Conservation (phyloP, 2,329 filamentous ascomycete species). For the Fusarium sp. region DNA sequence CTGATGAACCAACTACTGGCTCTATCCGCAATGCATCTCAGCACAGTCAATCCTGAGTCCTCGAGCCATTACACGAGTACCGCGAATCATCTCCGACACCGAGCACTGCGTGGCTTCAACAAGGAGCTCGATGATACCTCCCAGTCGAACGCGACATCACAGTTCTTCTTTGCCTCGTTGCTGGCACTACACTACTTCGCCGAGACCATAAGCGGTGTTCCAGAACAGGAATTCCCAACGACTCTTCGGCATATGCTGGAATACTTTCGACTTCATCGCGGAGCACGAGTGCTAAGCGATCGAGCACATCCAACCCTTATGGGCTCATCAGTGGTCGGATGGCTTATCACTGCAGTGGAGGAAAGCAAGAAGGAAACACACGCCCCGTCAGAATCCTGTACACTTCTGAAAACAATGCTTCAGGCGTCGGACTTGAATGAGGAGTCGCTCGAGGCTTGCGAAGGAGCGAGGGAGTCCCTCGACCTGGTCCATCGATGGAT, state of each 20-base stretch:
- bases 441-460: background rate
- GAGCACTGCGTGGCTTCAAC: slow-evolving; percentile 22
- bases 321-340: background rate
- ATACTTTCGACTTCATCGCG: slow-evolving; percentile 21
- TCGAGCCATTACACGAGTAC: background rate
- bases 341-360: background rate
- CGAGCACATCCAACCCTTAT: background rate
- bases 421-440: slow-evolving; percentile 4
- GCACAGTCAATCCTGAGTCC: background rate
- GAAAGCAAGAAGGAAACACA: background rate
- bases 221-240: background rate
- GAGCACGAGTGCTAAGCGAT: background rate
- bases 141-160: slow-evolving; percentile 5
- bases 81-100: slow-evolving; percentile 1
- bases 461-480: background rate
- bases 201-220: background rate
- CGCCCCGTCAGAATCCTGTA: fast-evolving
- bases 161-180: slow-evolving; percentile 23
- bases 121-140: background rate
- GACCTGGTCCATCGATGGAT: background rate
- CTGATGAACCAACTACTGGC: slow-evolving; percentile 29
- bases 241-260: background rate
- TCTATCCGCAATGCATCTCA: slow-evolving; percentile 17
- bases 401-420: background rate
- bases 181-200: slow-evolving; percentile 19